Evolutionary conservation across 441 rosid species (phyloP), one percentile per base, ranked within the genome.

Genomic region (Croton setiger): DNA sequence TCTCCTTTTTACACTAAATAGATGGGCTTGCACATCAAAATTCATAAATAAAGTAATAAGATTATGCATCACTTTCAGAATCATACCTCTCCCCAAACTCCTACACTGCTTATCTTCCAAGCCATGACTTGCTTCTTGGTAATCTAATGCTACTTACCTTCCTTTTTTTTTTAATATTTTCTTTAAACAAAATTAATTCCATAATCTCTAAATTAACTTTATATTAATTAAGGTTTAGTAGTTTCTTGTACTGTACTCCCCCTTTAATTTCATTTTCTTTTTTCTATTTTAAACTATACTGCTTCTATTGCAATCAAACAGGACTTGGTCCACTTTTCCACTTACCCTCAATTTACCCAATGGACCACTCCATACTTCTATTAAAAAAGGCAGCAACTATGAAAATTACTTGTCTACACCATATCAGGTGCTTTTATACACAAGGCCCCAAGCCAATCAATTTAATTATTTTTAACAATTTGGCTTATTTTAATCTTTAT

Each of bases 1-100:
- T n/a, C n/a, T n/a, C n/a, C n/a, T n/a, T n/a, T n/a, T n/a, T n/a
- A n/a, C n/a, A n/a, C n/a, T n/a, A n/a, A n/a, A n/a, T n/a, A n/a
- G n/a, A n/a, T n/a, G n/a, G n/a, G n/a, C n/a, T n/a, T n/a, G n/a
- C n/a, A n/a, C n/a, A n/a, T n/a, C n/a, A n/a, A n/a, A n/a, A n/a
- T n/a, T n/a, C n/a, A n/a, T n/a, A n/a, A n/a, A n/a, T n/a, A n/a
- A n/a, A n/a, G n/a, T n/a, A n/a, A 33, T 7, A 36, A 59, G 63
- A 35, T 35, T 59, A 35, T 7, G 44, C 63, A 35, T 59, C 63
- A 36, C 23, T 59, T 36, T 59, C 63, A 59, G 63, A 36, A 59
- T 59, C 63, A 17, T 59, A 37, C 63, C 44, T 23, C 44, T 8
- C 9, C 62, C 62, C 43, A 59, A 59, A 11, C 27, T 21, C 14